Evolutionary conservation across 2,329 filamentous ascomycete genomes (phyloP).

Genomic region (Grosmannia huntii): DNA sequence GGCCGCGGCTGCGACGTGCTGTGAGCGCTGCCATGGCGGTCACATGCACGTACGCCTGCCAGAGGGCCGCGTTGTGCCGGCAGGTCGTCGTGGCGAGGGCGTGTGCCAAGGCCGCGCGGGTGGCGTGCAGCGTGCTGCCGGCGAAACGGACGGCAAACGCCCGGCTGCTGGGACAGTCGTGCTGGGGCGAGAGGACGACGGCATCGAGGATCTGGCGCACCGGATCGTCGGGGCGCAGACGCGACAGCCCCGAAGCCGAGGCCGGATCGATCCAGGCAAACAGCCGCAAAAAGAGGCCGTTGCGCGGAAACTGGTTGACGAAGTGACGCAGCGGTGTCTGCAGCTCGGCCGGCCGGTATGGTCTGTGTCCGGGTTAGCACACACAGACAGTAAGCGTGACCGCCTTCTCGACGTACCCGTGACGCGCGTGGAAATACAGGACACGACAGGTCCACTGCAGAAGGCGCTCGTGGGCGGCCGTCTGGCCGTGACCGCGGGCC

Average conservation of each 20-base stretch:
- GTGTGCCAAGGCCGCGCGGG: slow-evolving; percentile 30
- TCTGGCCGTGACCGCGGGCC: slow-evolving; percentile 20
- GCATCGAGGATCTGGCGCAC: slow-evolving; percentile 53
- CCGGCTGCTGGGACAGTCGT: slow-evolving; percentile 31
- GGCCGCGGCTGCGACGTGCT: slow-evolving; percentile 9
- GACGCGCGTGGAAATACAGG: slow-evolving; percentile 51
- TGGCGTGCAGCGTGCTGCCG: slow-evolving; percentile 19
- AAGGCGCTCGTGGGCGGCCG: slow-evolving; percentile 43
- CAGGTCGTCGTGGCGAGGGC: slow-evolving; percentile 28
- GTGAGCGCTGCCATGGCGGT: slow-evolving; percentile 11
- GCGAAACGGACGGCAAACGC: slow-evolving; percentile 41
- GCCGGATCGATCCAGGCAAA: slow-evolving; percentile 59
- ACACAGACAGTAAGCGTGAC: too few species aligned
- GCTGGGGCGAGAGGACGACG: slow-evolving; percentile 27
- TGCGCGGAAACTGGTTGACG: slow-evolving; percentile 55
- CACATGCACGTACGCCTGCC: slow-evolving; percentile 38
- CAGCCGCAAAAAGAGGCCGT: slow-evolving; percentile 61
- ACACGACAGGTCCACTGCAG: slow-evolving; percentile 57
- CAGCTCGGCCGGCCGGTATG: slow-evolving; percentile 56
- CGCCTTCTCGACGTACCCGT: slow-evolving; percentile 34
- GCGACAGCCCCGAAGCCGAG: slow-evolving; percentile 8
- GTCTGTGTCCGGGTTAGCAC: too few species aligned
- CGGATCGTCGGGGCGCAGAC: slow-evolving; percentile 58
- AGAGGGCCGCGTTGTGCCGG: slow-evolving; percentile 28
- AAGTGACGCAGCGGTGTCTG: slow-evolving; percentile 49